Percentiles rank a stretch among this genome's conserved stretches.
phyloP scores from a whole-genome alignment of 163 green algal species.

The Prototheca cutis region DNA sequence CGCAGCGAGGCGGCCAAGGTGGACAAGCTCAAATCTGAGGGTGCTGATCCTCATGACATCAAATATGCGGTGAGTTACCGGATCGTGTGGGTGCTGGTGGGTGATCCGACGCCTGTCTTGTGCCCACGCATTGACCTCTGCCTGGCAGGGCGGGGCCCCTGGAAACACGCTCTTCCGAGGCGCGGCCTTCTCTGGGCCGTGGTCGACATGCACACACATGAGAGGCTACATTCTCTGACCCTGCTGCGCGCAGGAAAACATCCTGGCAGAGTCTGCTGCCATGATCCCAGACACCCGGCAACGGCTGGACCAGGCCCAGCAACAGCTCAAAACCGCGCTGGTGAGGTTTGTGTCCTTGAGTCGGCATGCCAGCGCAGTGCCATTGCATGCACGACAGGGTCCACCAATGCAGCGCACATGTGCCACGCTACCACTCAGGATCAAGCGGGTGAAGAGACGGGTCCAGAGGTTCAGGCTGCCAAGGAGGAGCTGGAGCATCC shows the following conservation, averaged over 20 bases:
- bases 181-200: no score
- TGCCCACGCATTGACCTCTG: neutral
- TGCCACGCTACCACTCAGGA: neutral
- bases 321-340: constrained; percentile 56
- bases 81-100: neutral
- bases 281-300: constrained; percentile 83
- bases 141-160: no score
- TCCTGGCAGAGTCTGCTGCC: constrained; percentile 69
- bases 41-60: constrained; percentile 62
- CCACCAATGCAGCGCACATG: neutral
- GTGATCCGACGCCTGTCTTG: neutral
- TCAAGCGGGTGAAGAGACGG: neutral
- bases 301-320: constrained; percentile 56
- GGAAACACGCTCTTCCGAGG: no score
- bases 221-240: neutral
- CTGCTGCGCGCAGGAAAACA: constrained; percentile 63
- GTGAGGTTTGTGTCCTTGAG: no score
- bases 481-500: neutral
- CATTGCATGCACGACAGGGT: no score
- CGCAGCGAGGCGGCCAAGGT: constrained; percentile 55
- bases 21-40: constrained; percentile 54
- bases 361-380: no score
- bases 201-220: neutral
- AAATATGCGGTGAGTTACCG: constrained; percentile 66
- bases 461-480: neutral